phyloP scores from a whole-genome alignment of 2,329 filamentous ascomycete genomes.

The Hypoxylon sp. region DNA sequence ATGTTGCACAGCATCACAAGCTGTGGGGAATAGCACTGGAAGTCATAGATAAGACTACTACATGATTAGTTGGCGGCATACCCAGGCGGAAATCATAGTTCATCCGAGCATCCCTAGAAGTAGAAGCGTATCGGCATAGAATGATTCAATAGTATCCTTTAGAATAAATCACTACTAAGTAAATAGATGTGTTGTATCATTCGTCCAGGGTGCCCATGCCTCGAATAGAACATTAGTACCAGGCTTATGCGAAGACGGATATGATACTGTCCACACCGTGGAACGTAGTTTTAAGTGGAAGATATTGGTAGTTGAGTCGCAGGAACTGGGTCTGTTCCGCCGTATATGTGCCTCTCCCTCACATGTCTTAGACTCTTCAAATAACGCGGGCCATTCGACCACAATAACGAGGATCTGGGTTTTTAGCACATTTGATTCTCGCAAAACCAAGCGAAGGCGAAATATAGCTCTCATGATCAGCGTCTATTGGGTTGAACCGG shows the following conservation, averaged over 20 bases:
- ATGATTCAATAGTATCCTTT: background rate
- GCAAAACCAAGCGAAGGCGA: background rate
- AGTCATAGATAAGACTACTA: background rate
- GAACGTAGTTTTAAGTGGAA: too few species aligned
- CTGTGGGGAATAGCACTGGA: background rate
- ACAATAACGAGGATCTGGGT: background rate
- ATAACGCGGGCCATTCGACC: background rate
- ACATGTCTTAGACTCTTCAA: background rate
- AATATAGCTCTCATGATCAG: background rate
- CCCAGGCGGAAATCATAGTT: background rate
- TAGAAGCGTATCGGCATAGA: slow-evolving; percentile 8
- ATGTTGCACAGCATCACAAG: background rate
- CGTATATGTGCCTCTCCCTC: background rate
- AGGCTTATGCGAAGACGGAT: too few species aligned
- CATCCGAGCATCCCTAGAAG: background rate
- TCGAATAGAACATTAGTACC: too few species aligned
- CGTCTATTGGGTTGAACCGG: background rate
- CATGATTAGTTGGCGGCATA: background rate
- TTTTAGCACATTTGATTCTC: background rate
- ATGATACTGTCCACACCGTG: too few species aligned
- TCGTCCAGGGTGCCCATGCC: background rate
- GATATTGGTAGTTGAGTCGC: background rate
- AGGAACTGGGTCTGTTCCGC: background rate
- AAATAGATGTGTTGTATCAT: background rate
- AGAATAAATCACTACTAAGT: background rate